Base-by-base conservation (phyloP, 2,329 filamentous ascomycete species). In the Apiospora saccharicola region DNA sequence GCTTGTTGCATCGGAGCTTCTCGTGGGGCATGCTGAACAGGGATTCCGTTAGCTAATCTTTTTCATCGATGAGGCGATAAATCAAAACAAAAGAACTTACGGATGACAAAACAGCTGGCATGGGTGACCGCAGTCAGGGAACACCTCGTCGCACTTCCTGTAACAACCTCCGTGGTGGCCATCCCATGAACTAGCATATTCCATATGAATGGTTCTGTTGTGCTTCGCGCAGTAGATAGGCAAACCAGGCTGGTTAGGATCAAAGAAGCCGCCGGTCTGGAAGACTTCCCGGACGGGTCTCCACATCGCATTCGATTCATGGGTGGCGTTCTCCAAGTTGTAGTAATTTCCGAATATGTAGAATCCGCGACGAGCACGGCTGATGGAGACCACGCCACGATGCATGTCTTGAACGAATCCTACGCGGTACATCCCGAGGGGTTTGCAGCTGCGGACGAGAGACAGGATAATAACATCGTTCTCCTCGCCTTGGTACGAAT, bases 401-500 rank as follows among this genome's bases (percentile, higher is more conserved):
- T 90, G 90, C 74, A 83, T 80, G 72, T 92, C 90, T 1, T 87
- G 85, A 1, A 97, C 85, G 76, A 98, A 98, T 0, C 95, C 95
- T 43, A 95, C 91, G 0, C 77, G 77, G 51, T 77, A 76, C 2
- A 74, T 76, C 0, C 75, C 76, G 0, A 85, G 83, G 5, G 83
- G 78, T 1, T 83, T 77, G 47, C 92, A 92, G 75, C 92, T 95
- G 61, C 95, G 89, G 3, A 96, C 94, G 0, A 97, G 84, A 0
- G 95, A 97, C 0, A 98, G 84, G 1, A 98, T 80, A 13, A 98
- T 86, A 12, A 98, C 86, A 34, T 95, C 93, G 74, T 97, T 98
- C 79, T 98, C 94, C 77, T 98, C 94, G 16, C 95, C 95, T 80
- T 98, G 95, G 78, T 96, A 98, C 0, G 93, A 94, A 78, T 98